Conservation (phyloP, 352 stramenopile genomes). For the Stramenopiles sp. region DNA sequence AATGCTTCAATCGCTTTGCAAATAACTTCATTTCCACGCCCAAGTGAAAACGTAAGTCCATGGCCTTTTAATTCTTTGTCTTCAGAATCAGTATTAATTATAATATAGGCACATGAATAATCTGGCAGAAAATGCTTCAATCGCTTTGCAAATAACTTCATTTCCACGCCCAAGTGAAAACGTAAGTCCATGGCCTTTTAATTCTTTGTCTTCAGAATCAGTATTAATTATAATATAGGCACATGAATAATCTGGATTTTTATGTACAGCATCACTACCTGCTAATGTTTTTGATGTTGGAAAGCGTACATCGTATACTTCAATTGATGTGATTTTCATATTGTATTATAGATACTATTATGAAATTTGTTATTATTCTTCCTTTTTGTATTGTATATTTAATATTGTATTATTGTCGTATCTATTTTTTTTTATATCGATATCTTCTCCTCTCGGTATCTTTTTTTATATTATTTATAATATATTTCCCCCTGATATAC, state of each 20-base stretch:
- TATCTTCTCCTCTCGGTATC: no score
- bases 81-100: background rate
- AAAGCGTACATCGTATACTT: background rate
- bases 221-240: background rate
- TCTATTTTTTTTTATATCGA: no score
- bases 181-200: background rate
- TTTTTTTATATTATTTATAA: no score
- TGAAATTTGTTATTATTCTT: no score
- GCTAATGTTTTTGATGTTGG: background rate
- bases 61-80: background rate
- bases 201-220: background rate
- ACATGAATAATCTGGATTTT: background rate
- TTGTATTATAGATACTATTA: no score
- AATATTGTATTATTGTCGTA: no score
- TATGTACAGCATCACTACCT: background rate
- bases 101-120: background rate
- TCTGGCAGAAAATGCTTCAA: background rate
- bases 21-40: background rate
- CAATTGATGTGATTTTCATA: background rate
- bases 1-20: background rate
- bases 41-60: background rate
- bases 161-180: background rate
- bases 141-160: background rate
- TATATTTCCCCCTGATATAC: no score
- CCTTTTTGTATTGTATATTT: no score